These are phyloP conservation scores for Coleophoma eucalyptorum DNA, from an alignment of 2,329 filamentous ascomycete species.

Conservation along the genomic window DNA sequence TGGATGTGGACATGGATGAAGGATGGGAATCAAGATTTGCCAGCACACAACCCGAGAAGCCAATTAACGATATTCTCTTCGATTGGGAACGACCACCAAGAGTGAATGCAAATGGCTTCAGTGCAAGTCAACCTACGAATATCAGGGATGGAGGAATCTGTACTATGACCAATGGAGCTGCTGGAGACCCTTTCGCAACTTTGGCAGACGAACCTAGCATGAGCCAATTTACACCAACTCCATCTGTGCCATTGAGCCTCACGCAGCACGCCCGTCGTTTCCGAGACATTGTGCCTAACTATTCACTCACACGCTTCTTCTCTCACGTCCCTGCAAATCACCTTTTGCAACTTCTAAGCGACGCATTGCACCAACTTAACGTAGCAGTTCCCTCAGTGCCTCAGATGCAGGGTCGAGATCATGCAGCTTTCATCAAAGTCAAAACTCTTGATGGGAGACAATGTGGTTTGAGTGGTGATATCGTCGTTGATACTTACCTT, in stretches of 20 bases:
- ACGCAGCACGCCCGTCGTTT: conserved; percentile 89
- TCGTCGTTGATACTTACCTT: conserved; percentile 64
- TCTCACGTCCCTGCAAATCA: conserved; percentile 73
- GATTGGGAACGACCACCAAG: conserved; percentile 77
- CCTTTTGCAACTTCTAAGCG: conserved; percentile 74
- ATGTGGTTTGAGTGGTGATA: conserved; percentile 71
- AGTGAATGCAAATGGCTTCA: conserved; percentile 19
- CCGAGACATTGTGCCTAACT: conserved; percentile 83
- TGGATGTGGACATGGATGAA: conserved; percentile 62
- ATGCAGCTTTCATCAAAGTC: conserved; percentile 64
- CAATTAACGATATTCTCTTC: conserved; percentile 70
- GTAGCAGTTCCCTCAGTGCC: conserved; percentile 59
- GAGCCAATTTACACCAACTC: conserved; percentile 79
- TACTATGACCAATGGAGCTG: conserved; percentile 23
- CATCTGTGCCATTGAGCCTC: conserved; percentile 74
- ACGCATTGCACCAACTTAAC: conserved; percentile 80
- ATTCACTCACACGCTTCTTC: conserved; percentile 88
- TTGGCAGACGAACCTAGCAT: conserved; percentile 84
- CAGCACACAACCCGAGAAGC: conserved; percentile 81
- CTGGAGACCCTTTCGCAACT: conserved; percentile 49
- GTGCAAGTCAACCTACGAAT: conserved; percentile 39
- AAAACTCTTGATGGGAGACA: conserved; percentile 69
- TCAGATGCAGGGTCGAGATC: conserved; percentile 46
- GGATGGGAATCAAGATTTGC: conserved; percentile 52
- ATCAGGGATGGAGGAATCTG: conserved; percentile 20